These are phyloP conservation scores for Phytophthora podocarpi DNA, from an alignment of 352 stramenopile genomes.

Conservation along the genomic window DNA sequence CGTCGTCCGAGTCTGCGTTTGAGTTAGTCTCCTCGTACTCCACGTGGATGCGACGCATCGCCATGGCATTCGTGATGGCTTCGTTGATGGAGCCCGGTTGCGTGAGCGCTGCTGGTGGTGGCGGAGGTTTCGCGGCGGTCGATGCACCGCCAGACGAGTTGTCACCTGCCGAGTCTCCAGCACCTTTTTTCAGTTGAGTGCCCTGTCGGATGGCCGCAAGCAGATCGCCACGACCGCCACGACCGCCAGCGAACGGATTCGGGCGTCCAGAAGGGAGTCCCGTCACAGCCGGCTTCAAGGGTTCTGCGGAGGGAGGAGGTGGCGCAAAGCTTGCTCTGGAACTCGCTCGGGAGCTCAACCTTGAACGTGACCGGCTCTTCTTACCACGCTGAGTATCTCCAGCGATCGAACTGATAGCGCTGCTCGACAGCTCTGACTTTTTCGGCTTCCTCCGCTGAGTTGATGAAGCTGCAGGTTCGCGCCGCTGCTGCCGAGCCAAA, in stretches of 20 bases:
- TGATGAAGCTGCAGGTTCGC: constrained; percentile 29
- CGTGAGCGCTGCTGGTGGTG: constrained; percentile 37
- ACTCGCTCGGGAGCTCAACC: constrained; percentile 42
- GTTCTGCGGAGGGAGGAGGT: constrained; percentile 18
- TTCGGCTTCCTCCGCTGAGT: constrained; percentile 28
- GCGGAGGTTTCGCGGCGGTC: constrained; percentile 16
- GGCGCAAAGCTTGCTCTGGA: constrained; percentile 39
- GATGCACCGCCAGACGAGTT: constrained; percentile 20
- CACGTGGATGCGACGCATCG: constrained; percentile 75
- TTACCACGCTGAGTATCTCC: constrained; percentile 23
- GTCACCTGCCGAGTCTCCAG: neutral
- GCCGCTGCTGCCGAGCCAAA: constrained; percentile 13
- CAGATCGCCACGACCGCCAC: constrained; percentile 72
- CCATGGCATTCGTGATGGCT: constrained; percentile 85
- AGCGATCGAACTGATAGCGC: constrained; percentile 18
- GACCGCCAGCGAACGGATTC: constrained; percentile 69
- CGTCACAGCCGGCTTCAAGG: constrained; percentile 35
- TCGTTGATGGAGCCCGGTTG: constrained; percentile 73
- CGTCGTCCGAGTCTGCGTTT: constrained; percentile 69
- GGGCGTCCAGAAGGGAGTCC: constrained; percentile 57
- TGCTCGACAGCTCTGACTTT: constrained; percentile 32
- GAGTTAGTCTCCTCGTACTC: constrained; percentile 78
- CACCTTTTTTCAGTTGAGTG: constrained; percentile 55
- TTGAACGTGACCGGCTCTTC: constrained; percentile 32
- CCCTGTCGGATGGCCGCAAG: constrained; percentile 80